Evolutionary conservation across 2,329 filamentous ascomycete species (phyloP).

Genomic region (Cordyceps militaris): DNA sequence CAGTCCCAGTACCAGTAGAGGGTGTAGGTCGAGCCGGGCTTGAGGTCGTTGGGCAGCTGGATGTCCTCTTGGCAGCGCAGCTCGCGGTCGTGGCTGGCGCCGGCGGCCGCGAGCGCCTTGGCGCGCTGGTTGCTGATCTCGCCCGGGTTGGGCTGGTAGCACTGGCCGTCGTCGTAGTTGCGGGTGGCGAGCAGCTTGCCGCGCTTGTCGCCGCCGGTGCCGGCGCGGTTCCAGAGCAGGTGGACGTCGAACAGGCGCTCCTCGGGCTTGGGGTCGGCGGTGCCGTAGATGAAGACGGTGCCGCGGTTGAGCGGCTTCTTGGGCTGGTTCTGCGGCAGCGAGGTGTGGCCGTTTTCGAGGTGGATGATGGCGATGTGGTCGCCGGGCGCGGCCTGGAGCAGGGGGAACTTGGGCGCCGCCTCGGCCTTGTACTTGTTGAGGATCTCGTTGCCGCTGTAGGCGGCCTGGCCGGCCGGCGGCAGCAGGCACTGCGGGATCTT

Average conservation of each 20-base stretch:
- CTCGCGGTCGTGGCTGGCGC: constrained; percentile 48
- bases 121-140: constrained; percentile 54
- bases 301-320: constrained; percentile 60
- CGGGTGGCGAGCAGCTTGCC: constrained; percentile 70
- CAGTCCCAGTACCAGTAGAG: constrained; percentile 98
- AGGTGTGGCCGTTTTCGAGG: constrained; percentile 72
- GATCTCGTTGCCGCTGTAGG: constrained; percentile 55
- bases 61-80: constrained; percentile 79
- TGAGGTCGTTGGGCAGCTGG: constrained; percentile 59
- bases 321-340: constrained; percentile 45
- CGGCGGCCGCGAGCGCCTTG: constrained; percentile 44
- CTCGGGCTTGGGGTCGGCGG: constrained; percentile 45
- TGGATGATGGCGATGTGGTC: constrained; percentile 61
- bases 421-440: constrained; percentile 30
- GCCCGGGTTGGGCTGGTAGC: constrained; percentile 68
- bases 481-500: constrained; percentile 55
- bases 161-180: constrained; percentile 85
- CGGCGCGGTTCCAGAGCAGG: constrained; percentile 68
- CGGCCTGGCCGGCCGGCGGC: constrained; percentile 53
- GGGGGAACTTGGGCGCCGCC: constrained; percentile 46
- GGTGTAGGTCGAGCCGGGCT: constrained; percentile 61
- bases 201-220: constrained; percentile 71
- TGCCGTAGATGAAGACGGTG: constrained; percentile 70
- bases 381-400: constrained; percentile 53
- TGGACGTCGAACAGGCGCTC: constrained; percentile 59